Evolutionary conservation across 495 filamentous ascomycete species (phyloP).

Genomic region (Durotheca rogersii): DNA sequence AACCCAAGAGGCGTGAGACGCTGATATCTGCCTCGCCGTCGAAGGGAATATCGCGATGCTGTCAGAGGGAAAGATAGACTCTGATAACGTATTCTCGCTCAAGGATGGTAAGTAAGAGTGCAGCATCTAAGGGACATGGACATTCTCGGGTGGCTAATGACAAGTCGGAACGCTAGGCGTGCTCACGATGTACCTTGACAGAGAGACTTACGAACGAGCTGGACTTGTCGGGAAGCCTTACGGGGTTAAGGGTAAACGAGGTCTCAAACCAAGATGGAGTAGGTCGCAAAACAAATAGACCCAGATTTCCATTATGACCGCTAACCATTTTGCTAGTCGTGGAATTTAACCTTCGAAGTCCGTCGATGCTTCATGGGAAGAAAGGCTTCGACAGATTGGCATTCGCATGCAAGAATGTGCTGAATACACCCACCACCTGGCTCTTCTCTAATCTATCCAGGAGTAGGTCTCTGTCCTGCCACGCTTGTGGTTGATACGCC

Average conservation of each 20-base stretch:
- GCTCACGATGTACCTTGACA: conserved; percentile 75
- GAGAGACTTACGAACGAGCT: conserved; percentile 79
- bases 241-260: conserved; percentile 55
- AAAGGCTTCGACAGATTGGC: conserved; percentile 85
- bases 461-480: no score
- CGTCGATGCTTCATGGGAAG: conserved; percentile 86
- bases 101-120: conserved; percentile 56
- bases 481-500: no score
- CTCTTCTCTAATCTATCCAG: conserved; percentile 68
- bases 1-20: no score
- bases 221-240: conserved; percentile 77
- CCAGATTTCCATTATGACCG: background rate
- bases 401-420: conserved; percentile 81
- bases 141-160: conserved; percentile 3
- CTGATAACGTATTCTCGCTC: conserved; percentile 77
- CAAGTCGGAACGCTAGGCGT: no score
- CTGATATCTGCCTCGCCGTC: background rate
- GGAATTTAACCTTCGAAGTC: conserved; percentile 74
- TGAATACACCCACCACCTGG: conserved; percentile 73
- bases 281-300: conserved; percentile 18
- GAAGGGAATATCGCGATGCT: conserved; percentile 87
- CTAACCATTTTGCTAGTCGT: conserved; percentile 57
- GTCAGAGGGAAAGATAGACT: conserved; percentile 77
- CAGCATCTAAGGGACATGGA: background rate
- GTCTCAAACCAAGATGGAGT: conserved; percentile 54